phyloP scores from a whole-genome alignment of 1,139 yeast genomes.

The Suhomyces choctaworum region DNA sequence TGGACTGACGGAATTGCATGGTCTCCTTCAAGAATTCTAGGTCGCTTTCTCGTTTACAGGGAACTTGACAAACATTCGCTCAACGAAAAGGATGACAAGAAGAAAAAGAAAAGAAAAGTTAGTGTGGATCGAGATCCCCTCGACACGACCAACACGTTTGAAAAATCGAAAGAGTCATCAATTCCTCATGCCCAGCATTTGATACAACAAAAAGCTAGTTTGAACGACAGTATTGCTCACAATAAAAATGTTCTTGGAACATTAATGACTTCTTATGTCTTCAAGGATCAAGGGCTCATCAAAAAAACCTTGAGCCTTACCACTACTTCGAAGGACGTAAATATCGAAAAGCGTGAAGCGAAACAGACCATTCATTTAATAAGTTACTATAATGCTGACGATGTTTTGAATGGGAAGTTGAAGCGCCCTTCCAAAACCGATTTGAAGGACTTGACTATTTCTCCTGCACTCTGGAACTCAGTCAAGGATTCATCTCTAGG shows the following conservation, averaged over 20 bases:
- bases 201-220: conserved; percentile 8
- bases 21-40: conserved; percentile 87
- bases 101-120: conserved; percentile 32
- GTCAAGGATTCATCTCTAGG: conserved; percentile 64
- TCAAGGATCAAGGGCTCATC: conserved; percentile 73
- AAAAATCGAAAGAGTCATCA: conserved; percentile 7
- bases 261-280: conserved; percentile 59
- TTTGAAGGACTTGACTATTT: conserved; percentile 52
- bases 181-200: conserved; percentile 23
- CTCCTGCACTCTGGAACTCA: conserved; percentile 61
- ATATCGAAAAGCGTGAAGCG: conserved; percentile 28
- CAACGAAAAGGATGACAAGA: conserved; percentile 34
- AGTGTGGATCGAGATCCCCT: conserved; percentile 21
- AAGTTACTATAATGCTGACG: conserved; percentile 74
- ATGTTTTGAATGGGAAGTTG: conserved; percentile 60
- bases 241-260: conserved; percentile 13
- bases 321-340: conserved; percentile 38
- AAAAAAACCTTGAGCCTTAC: conserved; percentile 78
- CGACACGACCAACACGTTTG: conserved; percentile 6
- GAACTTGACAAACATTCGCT: conserved; percentile 64
- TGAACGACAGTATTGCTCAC: conserved; percentile 1
- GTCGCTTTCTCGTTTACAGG: conserved; percentile 79
- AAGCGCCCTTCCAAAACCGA: conserved; percentile 59
- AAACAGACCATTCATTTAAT: conserved; percentile 68
- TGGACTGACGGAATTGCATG: conserved; percentile 96